These are phyloP conservation scores for Metroxylon sagu DNA, from an alignment of 176 grass and related monocot species.

Conservation along the genomic window DNA sequence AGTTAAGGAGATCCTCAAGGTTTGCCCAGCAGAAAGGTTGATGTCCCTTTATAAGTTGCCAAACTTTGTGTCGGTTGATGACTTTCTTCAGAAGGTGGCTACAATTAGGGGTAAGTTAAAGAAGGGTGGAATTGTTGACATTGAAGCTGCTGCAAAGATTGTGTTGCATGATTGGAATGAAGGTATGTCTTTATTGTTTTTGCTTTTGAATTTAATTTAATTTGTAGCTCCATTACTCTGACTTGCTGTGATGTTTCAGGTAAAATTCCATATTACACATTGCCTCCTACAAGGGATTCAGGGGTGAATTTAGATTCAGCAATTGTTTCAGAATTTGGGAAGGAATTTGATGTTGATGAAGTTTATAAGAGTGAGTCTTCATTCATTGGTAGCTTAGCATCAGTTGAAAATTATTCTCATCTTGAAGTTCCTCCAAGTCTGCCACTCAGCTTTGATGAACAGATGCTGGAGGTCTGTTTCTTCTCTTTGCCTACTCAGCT, in stretches of 20 bases:
- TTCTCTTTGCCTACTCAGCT: too few species aligned
- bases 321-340: conserved; percentile 59
- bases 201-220: conserved; percentile 5
- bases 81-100: conserved; percentile 86
- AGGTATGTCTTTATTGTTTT: conserved; percentile 29
- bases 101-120: conserved; percentile 67
- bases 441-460: conserved; percentile 54
- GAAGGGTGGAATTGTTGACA: conserved; percentile 86
- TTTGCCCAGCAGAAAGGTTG: conserved; percentile 65
- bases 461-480: conserved; percentile 35
- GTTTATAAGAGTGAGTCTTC: conserved; percentile 76
- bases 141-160: conserved; percentile 82
- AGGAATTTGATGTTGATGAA: conserved; percentile 77
- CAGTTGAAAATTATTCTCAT: conserved; percentile 63
- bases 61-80: conserved; percentile 63
- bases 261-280: conserved; percentile 87
- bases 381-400: conserved; percentile 62
- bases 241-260: conserved; percentile 33
- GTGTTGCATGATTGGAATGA: conserved; percentile 96
- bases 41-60: conserved; percentile 81
- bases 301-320: conserved; percentile 36
- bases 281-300: conserved; percentile 54
- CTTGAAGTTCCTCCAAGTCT: conserved; percentile 65
- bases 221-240: not conserved
- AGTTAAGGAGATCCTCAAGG: conserved; percentile 79